Evolutionary conservation across 805 yeast species (phyloP).

Genomic region (Schwanniomyces sp.): DNA sequence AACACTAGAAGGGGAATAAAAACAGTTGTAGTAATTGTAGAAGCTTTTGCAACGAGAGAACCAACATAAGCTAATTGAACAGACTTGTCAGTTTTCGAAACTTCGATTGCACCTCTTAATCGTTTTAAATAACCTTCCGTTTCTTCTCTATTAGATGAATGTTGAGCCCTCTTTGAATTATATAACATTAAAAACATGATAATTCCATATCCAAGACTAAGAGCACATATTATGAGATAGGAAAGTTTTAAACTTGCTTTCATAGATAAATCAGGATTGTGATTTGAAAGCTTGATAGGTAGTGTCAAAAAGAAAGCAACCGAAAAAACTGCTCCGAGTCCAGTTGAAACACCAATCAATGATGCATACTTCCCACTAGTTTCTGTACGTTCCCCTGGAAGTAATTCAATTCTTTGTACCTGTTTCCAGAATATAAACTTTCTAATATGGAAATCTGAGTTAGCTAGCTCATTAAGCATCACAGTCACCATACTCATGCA

Average conservation of each 20-base stretch:
- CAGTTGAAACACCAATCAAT: slow-evolving; percentile 59
- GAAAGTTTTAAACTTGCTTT: slow-evolving; percentile 46
- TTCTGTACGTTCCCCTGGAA: neutral
- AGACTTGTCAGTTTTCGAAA: slow-evolving; percentile 45
- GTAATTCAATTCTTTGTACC: neutral
- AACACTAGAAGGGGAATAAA: slow-evolving; percentile 66
- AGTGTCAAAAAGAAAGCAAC: slow-evolving; percentile 56
- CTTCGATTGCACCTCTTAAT: slow-evolving; percentile 40
- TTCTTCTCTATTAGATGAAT: slow-evolving; percentile 25
- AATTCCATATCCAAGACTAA: slow-evolving; percentile 39
- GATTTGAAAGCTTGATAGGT: slow-evolving; percentile 49
- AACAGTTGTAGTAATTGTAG: slow-evolving; percentile 56
- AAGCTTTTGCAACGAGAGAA: slow-evolving; percentile 61
- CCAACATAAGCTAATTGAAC: slow-evolving; percentile 60
- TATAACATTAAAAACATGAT: slow-evolving; percentile 45
- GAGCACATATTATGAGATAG: slow-evolving; percentile 47
- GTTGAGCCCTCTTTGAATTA: slow-evolving; percentile 31
- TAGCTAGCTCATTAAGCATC: slow-evolving; percentile 53
- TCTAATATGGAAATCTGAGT: slow-evolving; percentile 39
- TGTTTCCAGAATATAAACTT: slow-evolving; percentile 27
- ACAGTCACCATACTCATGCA: slow-evolving; percentile 62
- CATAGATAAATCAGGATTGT: slow-evolving; percentile 35
- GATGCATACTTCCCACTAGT: slow-evolving; percentile 56
- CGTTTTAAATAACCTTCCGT: slow-evolving; percentile 8
- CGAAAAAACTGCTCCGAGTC: slow-evolving; percentile 67